phyloP scores from a whole-genome alignment of 2,329 filamentous ascomycete species.

The Gremmenia infestans region DNA sequence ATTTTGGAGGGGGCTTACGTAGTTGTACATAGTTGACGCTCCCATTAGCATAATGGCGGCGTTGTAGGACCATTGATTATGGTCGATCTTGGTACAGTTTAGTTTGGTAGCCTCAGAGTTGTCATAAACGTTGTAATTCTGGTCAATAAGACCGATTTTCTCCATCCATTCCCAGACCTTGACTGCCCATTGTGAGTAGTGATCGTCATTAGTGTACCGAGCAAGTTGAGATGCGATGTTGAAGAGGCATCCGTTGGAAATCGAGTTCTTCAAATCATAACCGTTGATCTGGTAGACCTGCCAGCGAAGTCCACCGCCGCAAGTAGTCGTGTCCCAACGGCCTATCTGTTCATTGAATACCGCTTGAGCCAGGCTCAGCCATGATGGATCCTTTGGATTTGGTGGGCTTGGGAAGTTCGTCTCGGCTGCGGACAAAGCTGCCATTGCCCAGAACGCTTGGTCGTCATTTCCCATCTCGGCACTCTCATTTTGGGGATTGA shows the following conservation, averaged over 20 bases:
- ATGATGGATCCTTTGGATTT: conserved; percentile 47
- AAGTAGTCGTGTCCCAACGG: conserved; percentile 64
- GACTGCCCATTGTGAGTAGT: conserved; percentile 71
- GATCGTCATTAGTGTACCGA: conserved; percentile 67
- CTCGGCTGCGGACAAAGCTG: conserved; percentile 65
- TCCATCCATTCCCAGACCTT: conserved; percentile 66
- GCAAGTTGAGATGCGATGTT: conserved; percentile 60
- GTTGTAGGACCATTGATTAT: conserved; percentile 66
- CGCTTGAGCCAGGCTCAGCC: conserved; percentile 67
- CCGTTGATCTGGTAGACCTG: conserved; percentile 81
- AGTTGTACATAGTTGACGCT: conserved; percentile 62
- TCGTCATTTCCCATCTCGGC: conserved; percentile 66
- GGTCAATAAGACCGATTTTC: conserved; percentile 51
- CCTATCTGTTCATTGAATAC: conserved; percentile 73
- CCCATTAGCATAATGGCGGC: conserved; percentile 62
- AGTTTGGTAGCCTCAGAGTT: conserved; percentile 48
- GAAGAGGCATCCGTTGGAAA: conserved; percentile 56
- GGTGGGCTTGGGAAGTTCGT: conserved; percentile 55
- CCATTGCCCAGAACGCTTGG: conserved; percentile 68
- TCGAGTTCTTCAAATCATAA: conserved; percentile 69
- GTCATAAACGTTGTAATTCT: conserved; percentile 55
- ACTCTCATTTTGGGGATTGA: conserved; percentile 69
- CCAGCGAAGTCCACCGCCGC: conserved; percentile 70
- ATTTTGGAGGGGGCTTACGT: conserved; percentile 36
- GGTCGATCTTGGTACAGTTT: conserved; percentile 53